A percentile compares a stretch with the other conserved stretches of the same genome.
Conservation (phyloP, 371 early-diverging fungal genomes). For the Zopfochytrium polystomum region DNA sequence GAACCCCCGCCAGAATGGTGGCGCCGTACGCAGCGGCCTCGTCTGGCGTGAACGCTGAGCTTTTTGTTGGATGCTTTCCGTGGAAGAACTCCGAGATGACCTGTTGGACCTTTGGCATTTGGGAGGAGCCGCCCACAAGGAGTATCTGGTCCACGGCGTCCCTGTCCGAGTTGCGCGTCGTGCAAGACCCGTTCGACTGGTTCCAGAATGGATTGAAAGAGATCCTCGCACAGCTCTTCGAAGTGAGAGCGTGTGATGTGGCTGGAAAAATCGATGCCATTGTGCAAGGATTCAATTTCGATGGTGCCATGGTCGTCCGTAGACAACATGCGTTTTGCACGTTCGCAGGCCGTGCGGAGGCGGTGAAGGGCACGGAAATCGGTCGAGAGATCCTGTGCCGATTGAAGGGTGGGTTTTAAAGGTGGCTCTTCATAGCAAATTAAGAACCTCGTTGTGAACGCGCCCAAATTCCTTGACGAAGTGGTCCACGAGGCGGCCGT, state of each 20-base stretch:
- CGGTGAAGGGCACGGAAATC: too few relatives aligned
- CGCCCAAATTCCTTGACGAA: too few relatives aligned
- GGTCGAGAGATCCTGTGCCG: background rate
- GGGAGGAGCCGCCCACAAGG: slow-evolving; percentile 98
- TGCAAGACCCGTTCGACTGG: slow-evolving; percentile 93
- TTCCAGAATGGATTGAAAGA: slow-evolving; percentile 89
- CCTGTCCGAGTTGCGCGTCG: slow-evolving; percentile 92
- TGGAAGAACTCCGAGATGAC: slow-evolving; percentile 94
- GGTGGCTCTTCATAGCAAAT: background rate
- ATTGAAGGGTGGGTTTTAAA: background rate
- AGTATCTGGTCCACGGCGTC: slow-evolving; percentile 89
- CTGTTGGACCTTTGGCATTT: slow-evolving; percentile 99
- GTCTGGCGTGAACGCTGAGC: slow-evolving; percentile 96
- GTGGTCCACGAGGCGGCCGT: slow-evolving; percentile 60
- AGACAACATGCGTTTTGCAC: background rate
- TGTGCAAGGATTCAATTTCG: background rate
- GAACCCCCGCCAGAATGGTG: slow-evolving; percentile 93
- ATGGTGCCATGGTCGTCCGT: background rate
- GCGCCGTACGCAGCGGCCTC: slow-evolving; percentile 98
- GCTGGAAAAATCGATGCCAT: background rate
- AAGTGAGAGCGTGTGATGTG: slow-evolving; percentile 46
- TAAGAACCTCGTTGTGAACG: too few relatives aligned
- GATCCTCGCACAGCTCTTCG: slow-evolving; percentile 90
- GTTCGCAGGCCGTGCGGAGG: background rate
- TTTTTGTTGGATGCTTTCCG: slow-evolving; percentile 89